Conservation (phyloP, 305 asterid species). For the Petunia hybrid region DNA sequence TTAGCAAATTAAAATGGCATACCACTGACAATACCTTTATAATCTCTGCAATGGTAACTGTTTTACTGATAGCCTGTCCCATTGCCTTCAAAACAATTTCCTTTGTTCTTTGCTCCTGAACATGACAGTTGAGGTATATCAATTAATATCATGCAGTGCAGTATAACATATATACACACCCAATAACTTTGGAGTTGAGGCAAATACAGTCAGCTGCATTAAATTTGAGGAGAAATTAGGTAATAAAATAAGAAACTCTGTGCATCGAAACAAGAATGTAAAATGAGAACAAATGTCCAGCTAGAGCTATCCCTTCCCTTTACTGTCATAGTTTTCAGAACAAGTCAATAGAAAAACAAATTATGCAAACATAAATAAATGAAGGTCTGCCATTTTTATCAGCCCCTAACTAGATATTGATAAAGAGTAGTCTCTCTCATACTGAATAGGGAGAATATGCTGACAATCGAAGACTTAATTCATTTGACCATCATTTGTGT, state of each 20-base stretch:
- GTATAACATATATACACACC: slow-evolving; percentile 11
- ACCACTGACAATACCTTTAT: slow-evolving; percentile 50
- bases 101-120: slow-evolving; percentile 54
- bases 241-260: background rate
- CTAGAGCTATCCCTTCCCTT: slow-evolving; percentile 1
- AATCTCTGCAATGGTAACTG: slow-evolving; percentile 66
- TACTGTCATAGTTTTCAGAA: background rate
- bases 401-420: background rate
- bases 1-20: slow-evolving; percentile 29
- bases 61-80: slow-evolving; percentile 73
- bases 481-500: background rate
- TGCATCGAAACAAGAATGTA: background rate
- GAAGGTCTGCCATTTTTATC: background rate
- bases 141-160: slow-evolving; percentile 19
- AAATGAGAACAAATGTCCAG: background rate
- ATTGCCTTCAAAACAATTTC: slow-evolving; percentile 63
- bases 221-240: background rate
- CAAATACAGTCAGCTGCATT: slow-evolving; percentile 1
- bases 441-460: background rate
- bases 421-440: background rate
- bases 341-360: background rate
- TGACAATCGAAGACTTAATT: background rate
- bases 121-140: slow-evolving; percentile 23
- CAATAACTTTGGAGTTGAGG: slow-evolving; percentile 17
- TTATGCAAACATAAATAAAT: background rate